phyloP scores from a whole-genome alignment of 2,329 filamentous ascomycete genomes.

The Pseudogymnoascus verrucosus region DNA sequence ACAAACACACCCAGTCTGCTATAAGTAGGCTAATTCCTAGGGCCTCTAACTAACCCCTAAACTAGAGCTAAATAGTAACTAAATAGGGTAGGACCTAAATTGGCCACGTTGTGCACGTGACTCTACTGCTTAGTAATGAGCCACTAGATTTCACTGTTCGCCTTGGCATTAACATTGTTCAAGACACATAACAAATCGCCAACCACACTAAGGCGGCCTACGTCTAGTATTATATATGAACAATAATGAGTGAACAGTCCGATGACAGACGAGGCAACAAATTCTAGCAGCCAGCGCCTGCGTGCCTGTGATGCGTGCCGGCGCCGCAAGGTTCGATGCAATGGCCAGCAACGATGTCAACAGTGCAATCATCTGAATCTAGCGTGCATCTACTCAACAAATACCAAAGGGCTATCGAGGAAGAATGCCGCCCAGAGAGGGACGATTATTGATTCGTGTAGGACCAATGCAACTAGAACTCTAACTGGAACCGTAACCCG shows the following conservation, averaged over 20 bases:
- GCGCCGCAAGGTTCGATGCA: conserved; percentile 53
- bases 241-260: neutral
- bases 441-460: conserved; percentile 34
- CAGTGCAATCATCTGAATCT: conserved; percentile 37
- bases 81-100: too few species aligned
- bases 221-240: neutral
- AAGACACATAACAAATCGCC: neutral
- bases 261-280: neutral
- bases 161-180: neutral
- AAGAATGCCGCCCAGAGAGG: conserved; percentile 32
- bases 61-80: too few species aligned
- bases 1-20: too few species aligned
- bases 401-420: conserved; percentile 24
- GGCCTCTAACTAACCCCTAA: too few species aligned
- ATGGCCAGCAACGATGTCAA: conserved; percentile 36
- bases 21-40: too few species aligned
- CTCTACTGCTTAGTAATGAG: neutral
- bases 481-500: neutral
- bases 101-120: neutral
- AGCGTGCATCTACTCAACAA: conserved; percentile 36
- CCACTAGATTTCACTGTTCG: neutral
- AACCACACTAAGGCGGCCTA: neutral
- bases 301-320: conserved; percentile 50
- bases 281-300: neutral
- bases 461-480: conserved; percentile 13